Conservation (phyloP, 2,329 filamentous ascomycete species). For the Aspergillus persii region DNA sequence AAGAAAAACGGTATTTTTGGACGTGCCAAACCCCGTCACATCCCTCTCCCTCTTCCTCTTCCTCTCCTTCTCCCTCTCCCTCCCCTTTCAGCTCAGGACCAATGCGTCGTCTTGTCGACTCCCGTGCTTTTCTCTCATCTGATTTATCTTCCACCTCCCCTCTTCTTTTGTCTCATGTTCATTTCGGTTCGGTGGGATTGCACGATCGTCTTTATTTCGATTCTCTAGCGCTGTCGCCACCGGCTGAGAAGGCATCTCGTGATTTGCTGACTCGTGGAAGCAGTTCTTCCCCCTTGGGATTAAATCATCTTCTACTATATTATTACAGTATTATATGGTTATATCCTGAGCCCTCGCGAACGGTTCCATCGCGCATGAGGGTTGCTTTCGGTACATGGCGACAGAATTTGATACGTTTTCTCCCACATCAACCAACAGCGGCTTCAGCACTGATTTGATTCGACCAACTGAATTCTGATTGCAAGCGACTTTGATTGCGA, state of each 20-base stretch:
- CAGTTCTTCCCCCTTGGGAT: not conserved
- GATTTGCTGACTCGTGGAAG: not conserved
- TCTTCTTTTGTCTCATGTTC: not conserved
- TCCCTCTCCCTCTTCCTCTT: conserved; percentile 6
- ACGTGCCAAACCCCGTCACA: conserved; percentile 10
- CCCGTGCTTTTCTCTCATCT: not conserved
- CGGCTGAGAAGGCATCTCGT: not conserved
- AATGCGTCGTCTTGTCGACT: not conserved
- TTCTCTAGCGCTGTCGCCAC: not conserved
- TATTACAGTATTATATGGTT: not conserved
- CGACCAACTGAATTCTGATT: not conserved
- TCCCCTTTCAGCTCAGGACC: conserved; percentile 4
- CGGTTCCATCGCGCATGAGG: not conserved
- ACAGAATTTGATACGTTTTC: not conserved
- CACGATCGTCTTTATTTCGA: not conserved
- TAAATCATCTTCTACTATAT: not conserved
- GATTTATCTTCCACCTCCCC: no score
- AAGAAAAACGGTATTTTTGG: conserved; percentile 15
- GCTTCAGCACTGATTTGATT: not conserved
- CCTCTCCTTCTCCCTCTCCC: conserved; percentile 5
- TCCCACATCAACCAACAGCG: not conserved
- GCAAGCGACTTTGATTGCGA: not conserved
- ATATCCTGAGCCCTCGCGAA: not conserved
- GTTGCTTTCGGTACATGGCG: not conserved
- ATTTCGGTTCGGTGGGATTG: not conserved